Evolutionary conservation across 2,329 filamentous ascomycete species (phyloP).

Genomic region (Clonostachys rosea): DNA sequence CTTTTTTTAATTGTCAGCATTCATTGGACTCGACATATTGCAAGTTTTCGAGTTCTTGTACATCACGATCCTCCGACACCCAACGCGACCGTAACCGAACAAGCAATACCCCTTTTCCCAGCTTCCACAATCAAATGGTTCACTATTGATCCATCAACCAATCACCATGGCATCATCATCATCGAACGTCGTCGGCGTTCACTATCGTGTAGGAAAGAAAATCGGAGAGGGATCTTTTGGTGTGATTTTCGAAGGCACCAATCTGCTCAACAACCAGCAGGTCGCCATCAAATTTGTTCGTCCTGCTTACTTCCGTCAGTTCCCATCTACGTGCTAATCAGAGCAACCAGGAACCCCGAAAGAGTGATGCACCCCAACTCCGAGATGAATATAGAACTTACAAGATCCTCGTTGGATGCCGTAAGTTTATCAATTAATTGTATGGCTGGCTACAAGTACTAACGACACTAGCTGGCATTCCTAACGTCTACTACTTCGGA

Average conservation of each 20-base stretch:
- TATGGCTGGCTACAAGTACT: constrained; percentile 2
- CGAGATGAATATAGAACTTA: constrained; percentile 99
- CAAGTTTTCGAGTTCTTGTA: too few relatives aligned
- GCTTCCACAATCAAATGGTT: constrained; percentile 13
- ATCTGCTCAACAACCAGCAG: constrained; percentile 97
- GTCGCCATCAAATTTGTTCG: constrained; percentile 98
- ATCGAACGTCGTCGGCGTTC: constrained; percentile 96
- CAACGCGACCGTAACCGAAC: too few relatives aligned
- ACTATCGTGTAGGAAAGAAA: constrained; percentile 99
- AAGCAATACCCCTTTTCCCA: constrained; percentile 3
- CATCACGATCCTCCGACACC: too few relatives aligned
- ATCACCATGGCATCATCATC: constrained; percentile 75
- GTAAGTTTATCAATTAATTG: constrained; percentile 51
- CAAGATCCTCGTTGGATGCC: constrained; percentile 98
- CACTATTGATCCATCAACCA: constrained; percentile 11
- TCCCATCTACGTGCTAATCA: constrained; percentile 4
- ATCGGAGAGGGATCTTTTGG: constrained; percentile 98
- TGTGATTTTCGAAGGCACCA: constrained; percentile 98
- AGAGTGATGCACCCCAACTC: constrained; percentile 96
- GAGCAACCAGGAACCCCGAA: constrained; percentile 78
- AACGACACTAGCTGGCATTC: constrained; percentile 73
- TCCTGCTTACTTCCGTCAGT: constrained; percentile 13
- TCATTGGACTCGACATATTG: too few relatives aligned
- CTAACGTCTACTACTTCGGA: constrained; percentile 99
- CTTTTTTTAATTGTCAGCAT: too few relatives aligned